These are phyloP conservation scores for Talaromyces sp. DNA, from an alignment of 2,329 filamentous ascomycete species.

Conservation along the genomic window DNA sequence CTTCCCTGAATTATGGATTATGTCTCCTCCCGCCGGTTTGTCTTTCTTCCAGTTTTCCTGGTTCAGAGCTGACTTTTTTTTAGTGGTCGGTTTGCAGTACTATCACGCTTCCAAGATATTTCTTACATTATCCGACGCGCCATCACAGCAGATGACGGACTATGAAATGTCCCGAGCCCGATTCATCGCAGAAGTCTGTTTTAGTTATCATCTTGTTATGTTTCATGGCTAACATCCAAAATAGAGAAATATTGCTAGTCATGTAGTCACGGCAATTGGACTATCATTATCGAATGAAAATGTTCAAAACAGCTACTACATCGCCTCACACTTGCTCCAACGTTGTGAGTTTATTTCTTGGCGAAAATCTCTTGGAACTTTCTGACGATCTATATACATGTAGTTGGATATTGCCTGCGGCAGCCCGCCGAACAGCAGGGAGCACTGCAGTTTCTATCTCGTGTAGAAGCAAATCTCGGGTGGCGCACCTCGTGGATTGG, in stretches of 20 bases:
- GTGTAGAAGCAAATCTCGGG: constrained; percentile 23
- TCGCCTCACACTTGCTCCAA: constrained; percentile 21
- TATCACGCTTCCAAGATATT: constrained; percentile 30
- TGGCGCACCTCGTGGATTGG: constrained; percentile 30
- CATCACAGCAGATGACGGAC: constrained; percentile 18
- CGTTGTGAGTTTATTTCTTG: constrained; percentile 20
- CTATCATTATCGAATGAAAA: constrained; percentile 29
- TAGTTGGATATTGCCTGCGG: constrained; percentile 29
- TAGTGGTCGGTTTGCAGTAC: constrained; percentile 34
- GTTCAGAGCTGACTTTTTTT: neutral
- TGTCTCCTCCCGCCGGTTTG: constrained; percentile 29
- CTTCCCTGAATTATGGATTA: constrained; percentile 33
- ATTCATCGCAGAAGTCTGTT: constrained; percentile 23
- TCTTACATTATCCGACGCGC: constrained; percentile 22
- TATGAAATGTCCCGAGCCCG: constrained; percentile 22
- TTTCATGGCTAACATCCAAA: neutral
- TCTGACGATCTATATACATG: neutral
- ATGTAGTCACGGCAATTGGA: constrained; percentile 25
- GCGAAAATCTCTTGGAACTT: neutral
- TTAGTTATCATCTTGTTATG: neutral
- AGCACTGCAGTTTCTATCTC: constrained; percentile 21
- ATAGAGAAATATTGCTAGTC: constrained; percentile 24
- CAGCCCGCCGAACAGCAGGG: constrained; percentile 22
- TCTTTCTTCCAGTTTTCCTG: neutral
- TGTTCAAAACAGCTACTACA: constrained; percentile 14